These are phyloP conservation scores for Colletotrichum lindemuthianum DNA, from an alignment of 2,329 filamentous ascomycete genomes.

Conservation along the genomic window DNA sequence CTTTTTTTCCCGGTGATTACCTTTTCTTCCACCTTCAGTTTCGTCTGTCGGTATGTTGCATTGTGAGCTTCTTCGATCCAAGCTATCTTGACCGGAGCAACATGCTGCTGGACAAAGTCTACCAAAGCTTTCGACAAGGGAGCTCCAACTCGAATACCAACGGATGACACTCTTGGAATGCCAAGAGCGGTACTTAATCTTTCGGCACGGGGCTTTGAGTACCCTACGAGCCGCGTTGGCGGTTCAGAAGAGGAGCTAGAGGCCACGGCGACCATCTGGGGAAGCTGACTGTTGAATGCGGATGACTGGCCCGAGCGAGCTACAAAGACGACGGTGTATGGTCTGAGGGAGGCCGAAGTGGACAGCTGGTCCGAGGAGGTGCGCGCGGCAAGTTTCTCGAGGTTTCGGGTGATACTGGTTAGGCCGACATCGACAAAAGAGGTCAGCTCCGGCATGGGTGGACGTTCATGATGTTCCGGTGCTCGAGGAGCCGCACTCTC, in stretches of 20 bases:
- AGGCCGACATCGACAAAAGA: slow-evolving; percentile 71
- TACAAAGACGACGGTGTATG: slow-evolving; percentile 67
- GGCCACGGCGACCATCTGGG: slow-evolving; percentile 62
- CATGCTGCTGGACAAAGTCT: slow-evolving; percentile 62
- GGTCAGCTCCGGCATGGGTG: slow-evolving; percentile 60
- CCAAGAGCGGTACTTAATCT: slow-evolving; percentile 66
- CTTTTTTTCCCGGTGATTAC: slow-evolving; percentile 27
- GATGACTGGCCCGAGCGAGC: slow-evolving; percentile 66
- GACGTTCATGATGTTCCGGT: slow-evolving; percentile 43
- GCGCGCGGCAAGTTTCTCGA: slow-evolving; percentile 45
- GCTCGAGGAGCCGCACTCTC: slow-evolving; percentile 39
- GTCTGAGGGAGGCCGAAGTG: slow-evolving; percentile 1
- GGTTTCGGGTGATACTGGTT: slow-evolving; percentile 67
- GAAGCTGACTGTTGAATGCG: slow-evolving; percentile 68
- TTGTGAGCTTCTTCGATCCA: slow-evolving; percentile 57
- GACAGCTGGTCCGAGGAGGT: slow-evolving; percentile 50
- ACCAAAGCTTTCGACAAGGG: slow-evolving; percentile 67
- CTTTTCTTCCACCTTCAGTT: slow-evolving; percentile 32
- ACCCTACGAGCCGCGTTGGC: slow-evolving; percentile 67
- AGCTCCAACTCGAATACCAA: slow-evolving; percentile 67
- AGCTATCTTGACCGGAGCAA: slow-evolving; percentile 60
- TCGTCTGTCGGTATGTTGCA: slow-evolving; percentile 43
- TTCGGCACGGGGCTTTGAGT: slow-evolving; percentile 69
- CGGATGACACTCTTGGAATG: slow-evolving; percentile 71
- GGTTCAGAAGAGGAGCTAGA: slow-evolving; percentile 52